A percentile compares a stretch with the other conserved stretches of the same genome.
Evolutionary conservation across 1,139 yeast genomes (phyloP).

Genomic region (Candida sp.): DNA sequence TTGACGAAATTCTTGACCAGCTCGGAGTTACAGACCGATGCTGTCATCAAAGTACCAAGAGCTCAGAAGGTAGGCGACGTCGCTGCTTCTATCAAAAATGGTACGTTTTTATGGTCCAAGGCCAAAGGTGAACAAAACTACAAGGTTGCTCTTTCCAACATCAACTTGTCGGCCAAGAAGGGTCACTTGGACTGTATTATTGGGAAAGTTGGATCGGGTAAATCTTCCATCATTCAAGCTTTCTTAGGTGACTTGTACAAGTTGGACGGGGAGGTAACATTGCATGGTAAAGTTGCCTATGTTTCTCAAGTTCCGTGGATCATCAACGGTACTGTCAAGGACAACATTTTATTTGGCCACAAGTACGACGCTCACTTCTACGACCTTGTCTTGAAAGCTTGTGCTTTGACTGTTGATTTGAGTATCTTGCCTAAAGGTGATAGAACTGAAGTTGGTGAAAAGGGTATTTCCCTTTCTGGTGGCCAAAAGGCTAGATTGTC

Average conservation of each 20-base stretch:
- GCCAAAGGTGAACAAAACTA: slow-evolving; percentile 62
- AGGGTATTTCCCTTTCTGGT: slow-evolving; percentile 44
- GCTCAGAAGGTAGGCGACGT: slow-evolving; percentile 62
- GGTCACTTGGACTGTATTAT: slow-evolving; percentile 89
- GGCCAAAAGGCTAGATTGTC: slow-evolving; percentile 46
- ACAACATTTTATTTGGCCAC: slow-evolving; percentile 43
- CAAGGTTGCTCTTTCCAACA: slow-evolving; percentile 76
- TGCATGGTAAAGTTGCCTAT: slow-evolving; percentile 86
- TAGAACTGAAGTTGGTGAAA: slow-evolving; percentile 44
- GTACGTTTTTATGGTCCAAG: slow-evolving; percentile 90
- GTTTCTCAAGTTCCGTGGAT: slow-evolving; percentile 91
- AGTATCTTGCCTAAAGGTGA: slow-evolving; percentile 41
- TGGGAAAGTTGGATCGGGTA: slow-evolving; percentile 94
- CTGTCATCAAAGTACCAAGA: slow-evolving; percentile 64
- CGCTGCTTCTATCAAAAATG: slow-evolving; percentile 70
- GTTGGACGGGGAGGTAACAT: slow-evolving; percentile 71
- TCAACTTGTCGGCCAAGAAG: slow-evolving; percentile 71
- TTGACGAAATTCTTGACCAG: slow-evolving; percentile 72
- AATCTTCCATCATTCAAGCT: slow-evolving; percentile 85
- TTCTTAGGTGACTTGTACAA: slow-evolving; percentile 87
- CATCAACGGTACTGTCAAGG: slow-evolving; percentile 40
- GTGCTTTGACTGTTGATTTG: slow-evolving; percentile 41
- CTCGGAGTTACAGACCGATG: slow-evolving; percentile 83
- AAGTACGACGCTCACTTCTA: slow-evolving; percentile 30
- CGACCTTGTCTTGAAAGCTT: slow-evolving; percentile 34